These are phyloP conservation scores for Alternaria arbusti DNA, from an alignment of 2,329 filamentous ascomycete genomes.

Conservation along the genomic window DNA sequence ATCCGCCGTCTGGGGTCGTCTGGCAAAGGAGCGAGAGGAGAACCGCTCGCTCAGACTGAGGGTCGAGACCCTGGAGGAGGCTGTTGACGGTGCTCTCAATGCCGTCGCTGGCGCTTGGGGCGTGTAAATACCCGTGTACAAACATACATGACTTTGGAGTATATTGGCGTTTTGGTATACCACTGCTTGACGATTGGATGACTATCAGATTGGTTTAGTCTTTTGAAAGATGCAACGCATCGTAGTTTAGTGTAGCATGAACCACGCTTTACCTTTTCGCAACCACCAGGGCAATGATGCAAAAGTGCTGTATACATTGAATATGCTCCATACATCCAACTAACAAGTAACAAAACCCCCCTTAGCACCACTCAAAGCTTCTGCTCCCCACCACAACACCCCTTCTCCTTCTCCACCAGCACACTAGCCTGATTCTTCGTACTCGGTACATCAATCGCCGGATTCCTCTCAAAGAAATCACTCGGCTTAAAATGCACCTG, in stretches of 20 bases:
- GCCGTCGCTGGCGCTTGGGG: slow-evolving; percentile 53
- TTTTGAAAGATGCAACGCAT: not conserved
- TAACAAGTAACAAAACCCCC: not conserved
- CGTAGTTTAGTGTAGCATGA: not conserved
- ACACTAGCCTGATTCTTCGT: slow-evolving; percentile 41
- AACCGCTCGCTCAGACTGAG: slow-evolving; percentile 60
- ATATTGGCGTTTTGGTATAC: slow-evolving; percentile 9
- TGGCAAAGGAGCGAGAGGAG: slow-evolving; percentile 61
- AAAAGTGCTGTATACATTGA: not conserved
- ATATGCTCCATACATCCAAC: not conserved
- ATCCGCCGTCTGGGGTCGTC: slow-evolving; percentile 59
- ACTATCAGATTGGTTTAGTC: not conserved
- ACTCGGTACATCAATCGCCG: slow-evolving; percentile 59
- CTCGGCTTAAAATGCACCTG: slow-evolving; percentile 56
- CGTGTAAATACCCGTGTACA: slow-evolving; percentile 13
- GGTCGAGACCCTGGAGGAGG: slow-evolving; percentile 60
- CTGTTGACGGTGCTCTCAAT: slow-evolving; percentile 63
- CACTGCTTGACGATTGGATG: slow-evolving; percentile 1
- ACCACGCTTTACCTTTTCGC: not conserved
- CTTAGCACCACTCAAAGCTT: slow-evolving; percentile 18
- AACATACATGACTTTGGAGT: slow-evolving; percentile 8
- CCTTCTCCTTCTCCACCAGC: slow-evolving; percentile 31
- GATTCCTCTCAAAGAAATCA: slow-evolving; percentile 62
- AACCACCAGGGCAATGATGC: not conserved
- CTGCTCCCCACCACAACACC: slow-evolving; percentile 24